Conservation (phyloP, 2,329 filamentous ascomycete genomes). For the Aspergillus jensenii region DNA sequence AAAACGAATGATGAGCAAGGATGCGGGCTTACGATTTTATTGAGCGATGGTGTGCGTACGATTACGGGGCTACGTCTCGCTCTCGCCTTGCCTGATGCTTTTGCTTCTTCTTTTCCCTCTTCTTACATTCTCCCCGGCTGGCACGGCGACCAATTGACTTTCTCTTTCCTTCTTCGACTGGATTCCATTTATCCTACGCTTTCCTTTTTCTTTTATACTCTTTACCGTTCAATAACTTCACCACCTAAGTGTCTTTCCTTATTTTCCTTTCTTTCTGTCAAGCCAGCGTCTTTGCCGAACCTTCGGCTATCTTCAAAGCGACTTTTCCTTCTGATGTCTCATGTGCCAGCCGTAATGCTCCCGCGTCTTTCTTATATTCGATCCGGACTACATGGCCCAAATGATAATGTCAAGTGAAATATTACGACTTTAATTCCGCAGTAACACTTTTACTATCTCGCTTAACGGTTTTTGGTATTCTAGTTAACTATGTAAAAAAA, state of each 20-base stretch:
- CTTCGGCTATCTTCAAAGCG: neutral
- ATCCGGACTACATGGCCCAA: neutral
- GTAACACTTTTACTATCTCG: neutral
- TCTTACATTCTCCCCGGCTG: constrained; percentile 14
- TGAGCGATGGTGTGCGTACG: constrained; percentile 23
- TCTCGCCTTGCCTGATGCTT: constrained; percentile 14
- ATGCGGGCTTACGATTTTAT: constrained; percentile 12
- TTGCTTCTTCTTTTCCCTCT: constrained; percentile 8
- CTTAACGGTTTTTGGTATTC: neutral
- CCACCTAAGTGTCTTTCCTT: constrained; percentile 5
- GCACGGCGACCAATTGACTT: constrained; percentile 4
- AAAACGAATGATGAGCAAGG: constrained; percentile 15
- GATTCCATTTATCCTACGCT: constrained; percentile 2
- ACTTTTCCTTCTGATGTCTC: constrained; percentile 22
- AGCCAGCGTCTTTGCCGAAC: constrained; percentile 2
- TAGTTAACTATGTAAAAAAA: neutral
- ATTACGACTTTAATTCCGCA: neutral
- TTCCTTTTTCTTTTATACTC: constrained; percentile 6
- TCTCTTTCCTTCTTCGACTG: constrained; percentile 7
- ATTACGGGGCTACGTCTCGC: constrained; percentile 19
- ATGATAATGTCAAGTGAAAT: constrained; percentile 5
- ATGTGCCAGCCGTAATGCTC: constrained; percentile 27
- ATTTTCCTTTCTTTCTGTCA: constrained; percentile 6
- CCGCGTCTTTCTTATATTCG: constrained; percentile 3
- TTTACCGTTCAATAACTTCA: too few species aligned